Base-by-base conservation (phyloP, 768 basidiomycete species). In the Omphalotus guepiniiformis region DNA sequence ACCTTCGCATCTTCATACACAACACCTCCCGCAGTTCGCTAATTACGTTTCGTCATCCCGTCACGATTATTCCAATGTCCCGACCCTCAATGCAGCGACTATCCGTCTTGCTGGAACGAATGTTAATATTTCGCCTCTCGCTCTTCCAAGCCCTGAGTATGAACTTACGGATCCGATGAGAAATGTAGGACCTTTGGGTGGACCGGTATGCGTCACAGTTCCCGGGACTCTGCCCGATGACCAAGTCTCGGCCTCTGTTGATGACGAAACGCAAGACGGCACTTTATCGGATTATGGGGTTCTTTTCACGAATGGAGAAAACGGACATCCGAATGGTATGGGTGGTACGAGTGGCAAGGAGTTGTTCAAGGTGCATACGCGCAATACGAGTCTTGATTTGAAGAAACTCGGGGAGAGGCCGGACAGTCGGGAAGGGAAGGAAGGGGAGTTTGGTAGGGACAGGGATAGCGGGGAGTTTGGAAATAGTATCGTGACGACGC, bases 151-250 rank as follows among this genome's bases (percentile, higher is more conserved):
- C 9, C 93, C 93, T 0, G 93, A 97, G 59, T 83, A 88, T 55
- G 93, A 96, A 59, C 76, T 95, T 21, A 85, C 85, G 8, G 93
- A 96, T 64, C 93, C 93, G 0, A 83, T 96, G 81, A 81, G 88
- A 29, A 80, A 16, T 28, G 44, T 26, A 23, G 44, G 44, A 37
- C 25, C n/a, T 6, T 9, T 26, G 22, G 44, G 34, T 6, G 38
- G 34, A 21, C 26, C 82, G 27, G 75, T 85, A 18, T 82, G 76
- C 7, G 73, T 85, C 21, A 70, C 79, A 7, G 76, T 87, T 36
- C 85, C 87, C 1, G 78, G 83, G 19, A 74, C 79, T 8, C 80
- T 83, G 60, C 70, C 72, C 44, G 51, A 59, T 49, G 58, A 32
- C 22, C 9, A 12, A 1, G 39, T 29, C 22, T 28, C 23, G 9